Evolutionary conservation across 2,329 filamentous ascomycete genomes (phyloP).

Genomic region (Botrytis galanthina): DNA sequence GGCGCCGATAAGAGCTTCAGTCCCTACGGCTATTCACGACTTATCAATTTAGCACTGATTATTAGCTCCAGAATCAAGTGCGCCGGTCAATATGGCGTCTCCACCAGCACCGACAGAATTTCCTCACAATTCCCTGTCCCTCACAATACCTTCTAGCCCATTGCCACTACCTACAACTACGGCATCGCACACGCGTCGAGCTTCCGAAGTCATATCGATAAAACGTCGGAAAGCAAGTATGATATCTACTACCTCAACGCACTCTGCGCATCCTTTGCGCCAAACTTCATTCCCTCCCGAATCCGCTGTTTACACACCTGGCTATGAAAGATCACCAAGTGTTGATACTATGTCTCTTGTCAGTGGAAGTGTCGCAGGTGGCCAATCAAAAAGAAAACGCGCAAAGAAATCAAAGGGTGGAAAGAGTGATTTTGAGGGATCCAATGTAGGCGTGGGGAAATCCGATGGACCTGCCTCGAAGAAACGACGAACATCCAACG

Average conservation of each 20-base stretch:
- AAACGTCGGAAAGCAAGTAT: slow-evolving; percentile 72
- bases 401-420: slow-evolving; percentile 59
- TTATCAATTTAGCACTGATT: background rate
- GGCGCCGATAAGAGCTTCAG: background rate
- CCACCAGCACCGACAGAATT: slow-evolving; percentile 33
- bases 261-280: slow-evolving; percentile 66
- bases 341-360: slow-evolving; percentile 59
- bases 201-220: slow-evolving; percentile 47
- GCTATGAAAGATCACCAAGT: slow-evolving; percentile 63
- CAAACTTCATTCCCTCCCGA: slow-evolving; percentile 79
- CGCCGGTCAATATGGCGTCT: slow-evolving; percentile 33
- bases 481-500: slow-evolving; percentile 45
- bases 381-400: slow-evolving; percentile 55
- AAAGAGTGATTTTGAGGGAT: slow-evolving; percentile 44
- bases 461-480: slow-evolving; percentile 44
- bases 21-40: background rate
- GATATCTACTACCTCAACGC: slow-evolving; percentile 52
- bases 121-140: slow-evolving; percentile 50
- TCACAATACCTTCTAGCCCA: slow-evolving; percentile 45
- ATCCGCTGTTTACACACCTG: slow-evolving; percentile 40
- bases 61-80: background rate
- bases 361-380: slow-evolving; percentile 57
- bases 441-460: slow-evolving; percentile 4
- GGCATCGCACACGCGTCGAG: slow-evolving; percentile 54
- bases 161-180: slow-evolving; percentile 50